Conservation (phyloP, 139 green algal genomes). For the Nannochloris sp. region DNA sequence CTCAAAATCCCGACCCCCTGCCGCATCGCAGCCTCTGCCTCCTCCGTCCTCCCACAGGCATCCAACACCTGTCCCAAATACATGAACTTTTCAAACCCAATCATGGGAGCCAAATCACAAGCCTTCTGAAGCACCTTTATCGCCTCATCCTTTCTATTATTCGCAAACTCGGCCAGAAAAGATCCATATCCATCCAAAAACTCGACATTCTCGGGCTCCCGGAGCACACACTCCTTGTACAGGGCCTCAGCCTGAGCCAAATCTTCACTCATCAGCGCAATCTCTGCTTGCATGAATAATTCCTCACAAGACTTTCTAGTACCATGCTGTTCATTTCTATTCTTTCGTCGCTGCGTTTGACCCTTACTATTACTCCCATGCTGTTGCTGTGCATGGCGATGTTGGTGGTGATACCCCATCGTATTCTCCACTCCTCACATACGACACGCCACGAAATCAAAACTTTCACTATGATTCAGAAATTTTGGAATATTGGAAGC, state of each 20-base stretch:
- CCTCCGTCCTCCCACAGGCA: constrained; percentile 2
- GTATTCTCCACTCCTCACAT: too few species aligned
- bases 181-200: constrained; percentile 49
- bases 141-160: constrained; percentile 43
- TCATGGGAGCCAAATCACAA: constrained; percentile 44
- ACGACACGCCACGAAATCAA: too few species aligned
- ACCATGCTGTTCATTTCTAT: neutral
- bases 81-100: constrained; percentile 79
- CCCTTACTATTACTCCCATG: too few species aligned
- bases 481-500: too few species aligned
- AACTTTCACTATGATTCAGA: too few species aligned
- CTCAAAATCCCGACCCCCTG: constrained; percentile 38
- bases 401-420: too few species aligned
- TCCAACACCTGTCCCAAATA: constrained; percentile 69
- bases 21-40: constrained; percentile 15
- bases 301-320: constrained; percentile 18
- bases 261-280: constrained; percentile 17
- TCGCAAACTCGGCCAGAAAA: constrained; percentile 48
- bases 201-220: constrained; percentile 41
- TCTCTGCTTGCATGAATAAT: constrained; percentile 20
- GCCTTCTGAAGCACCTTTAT: constrained; percentile 41
- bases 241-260: neutral
- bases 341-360: too few species aligned
- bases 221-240: constrained; percentile 14
- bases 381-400: too few species aligned